phyloP scores from a whole-genome alignment of 202 grass and related monocot species.

The Sporobolus alterniflorus region DNA sequence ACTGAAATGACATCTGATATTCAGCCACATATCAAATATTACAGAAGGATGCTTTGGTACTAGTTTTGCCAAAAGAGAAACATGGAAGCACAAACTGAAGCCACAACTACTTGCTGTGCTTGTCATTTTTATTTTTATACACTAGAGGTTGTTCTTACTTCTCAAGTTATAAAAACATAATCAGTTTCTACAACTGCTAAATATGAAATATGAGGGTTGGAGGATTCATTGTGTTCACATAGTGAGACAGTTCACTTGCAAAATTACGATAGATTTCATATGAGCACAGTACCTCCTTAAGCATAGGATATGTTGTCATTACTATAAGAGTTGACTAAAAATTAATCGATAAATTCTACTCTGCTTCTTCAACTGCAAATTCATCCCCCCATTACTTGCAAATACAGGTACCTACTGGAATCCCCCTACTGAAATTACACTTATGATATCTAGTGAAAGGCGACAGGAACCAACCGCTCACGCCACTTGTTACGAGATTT shows the following conservation, averaged over 20 bases:
- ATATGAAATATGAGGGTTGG: background rate
- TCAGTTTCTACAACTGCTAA: background rate
- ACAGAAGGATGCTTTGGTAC: background rate
- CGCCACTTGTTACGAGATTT: background rate
- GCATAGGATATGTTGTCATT: no score
- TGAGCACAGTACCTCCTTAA: no score
- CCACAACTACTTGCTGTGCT: background rate
- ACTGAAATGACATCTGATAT: background rate
- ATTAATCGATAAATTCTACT: background rate
- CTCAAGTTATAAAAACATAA: background rate
- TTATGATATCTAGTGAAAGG: background rate
- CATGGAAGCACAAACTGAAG: background rate
- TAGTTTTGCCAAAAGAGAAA: background rate
- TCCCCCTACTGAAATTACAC: background rate
- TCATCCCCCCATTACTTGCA: background rate
- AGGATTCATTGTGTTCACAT: background rate
- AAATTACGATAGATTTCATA: no score
- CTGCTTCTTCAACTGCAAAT: background rate
- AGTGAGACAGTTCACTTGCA: background rate
- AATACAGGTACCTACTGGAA: background rate
- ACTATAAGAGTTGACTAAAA: background rate
- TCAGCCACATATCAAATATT: background rate
- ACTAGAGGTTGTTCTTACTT: background rate
- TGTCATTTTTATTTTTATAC: background rate
- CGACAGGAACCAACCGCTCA: background rate